These are phyloP conservation scores for Sugiyamaella grinbergsii DNA, from an alignment of 1,139 yeast genomes.

Conservation along the genomic window DNA sequence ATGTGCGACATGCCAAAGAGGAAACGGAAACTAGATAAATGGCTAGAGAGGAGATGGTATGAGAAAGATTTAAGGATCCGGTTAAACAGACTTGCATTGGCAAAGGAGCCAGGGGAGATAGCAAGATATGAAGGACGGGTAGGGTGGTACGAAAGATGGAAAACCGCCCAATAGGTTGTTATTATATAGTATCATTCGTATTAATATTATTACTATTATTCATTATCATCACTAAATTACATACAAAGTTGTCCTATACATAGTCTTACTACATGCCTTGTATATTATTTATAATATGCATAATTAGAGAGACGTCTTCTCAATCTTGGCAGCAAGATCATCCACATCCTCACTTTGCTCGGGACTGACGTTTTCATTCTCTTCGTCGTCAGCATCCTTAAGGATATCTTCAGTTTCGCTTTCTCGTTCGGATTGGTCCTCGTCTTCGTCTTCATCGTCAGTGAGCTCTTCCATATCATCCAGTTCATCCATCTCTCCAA, in stretches of 20 bases:
- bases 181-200: slow-evolving; percentile 4
- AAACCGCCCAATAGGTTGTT: not conserved
- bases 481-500: slow-evolving; percentile 83
- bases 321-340: slow-evolving; percentile 60
- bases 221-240: slow-evolving; percentile 13
- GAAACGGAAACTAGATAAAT: slow-evolving; percentile 29
- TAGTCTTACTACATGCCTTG: slow-evolving; percentile 3
- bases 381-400: slow-evolving; percentile 61
- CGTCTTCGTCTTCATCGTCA: slow-evolving; percentile 58
- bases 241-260: slow-evolving; percentile 7
- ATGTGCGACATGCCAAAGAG: slow-evolving; percentile 55
- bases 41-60: slow-evolving; percentile 37
- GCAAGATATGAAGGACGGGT: slow-evolving; percentile 6
- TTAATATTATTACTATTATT: slow-evolving; percentile 10
- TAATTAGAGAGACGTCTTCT: slow-evolving; percentile 40
- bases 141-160: slow-evolving; percentile 7
- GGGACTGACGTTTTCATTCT: slow-evolving; percentile 42
- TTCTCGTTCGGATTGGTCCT: slow-evolving; percentile 49
- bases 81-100: not conserved
- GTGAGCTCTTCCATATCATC: slow-evolving; percentile 93
- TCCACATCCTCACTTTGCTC: slow-evolving; percentile 54
- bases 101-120: slow-evolving; percentile 1
- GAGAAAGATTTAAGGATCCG: slow-evolving; percentile 29
- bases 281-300: slow-evolving; percentile 5
- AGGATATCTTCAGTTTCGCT: slow-evolving; percentile 61